Evolutionary conservation across 495 filamentous ascomycete species (phyloP).

Genomic region (Lasiosphaeriaceae sp.): DNA sequence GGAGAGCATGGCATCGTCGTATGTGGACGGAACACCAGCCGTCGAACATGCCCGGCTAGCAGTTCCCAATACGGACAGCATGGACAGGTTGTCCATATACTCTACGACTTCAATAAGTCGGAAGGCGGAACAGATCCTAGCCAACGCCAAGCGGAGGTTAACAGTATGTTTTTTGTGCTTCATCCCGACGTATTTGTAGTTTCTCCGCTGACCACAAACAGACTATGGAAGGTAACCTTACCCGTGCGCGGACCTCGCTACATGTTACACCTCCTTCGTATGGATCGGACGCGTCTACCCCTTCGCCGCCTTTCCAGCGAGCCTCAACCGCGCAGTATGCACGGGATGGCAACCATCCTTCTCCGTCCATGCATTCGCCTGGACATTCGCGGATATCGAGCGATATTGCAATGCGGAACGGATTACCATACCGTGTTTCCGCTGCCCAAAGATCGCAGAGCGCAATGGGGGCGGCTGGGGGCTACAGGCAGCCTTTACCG

Average conservation of each 20-base stretch:
- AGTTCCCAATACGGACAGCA: constrained; percentile 25
- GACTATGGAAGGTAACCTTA: constrained; percentile 90
- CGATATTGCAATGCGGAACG: constrained; percentile 39
- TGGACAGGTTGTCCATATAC: constrained; percentile 38
- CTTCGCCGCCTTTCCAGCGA: constrained; percentile 38
- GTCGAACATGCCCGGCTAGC: constrained; percentile 16
- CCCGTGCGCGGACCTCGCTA: constrained; percentile 71
- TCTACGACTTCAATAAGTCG: constrained; percentile 73
- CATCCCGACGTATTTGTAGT: background rate
- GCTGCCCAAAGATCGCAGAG: constrained; percentile 40
- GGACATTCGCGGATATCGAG: constrained; percentile 42
- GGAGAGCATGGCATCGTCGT: constrained; percentile 52
- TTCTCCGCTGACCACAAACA: constrained; percentile 31
- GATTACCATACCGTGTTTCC: constrained; percentile 30
- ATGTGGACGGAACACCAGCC: constrained; percentile 34
- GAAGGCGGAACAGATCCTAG: constrained; percentile 81
- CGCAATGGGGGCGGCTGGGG: constrained; percentile 45
- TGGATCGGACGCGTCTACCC: constrained; percentile 46
- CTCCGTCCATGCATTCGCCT: constrained; percentile 15
- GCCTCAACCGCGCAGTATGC: constrained; percentile 29
- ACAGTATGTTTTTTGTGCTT: constrained; percentile 56
- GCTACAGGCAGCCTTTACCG: constrained; percentile 41
- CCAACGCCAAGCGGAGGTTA: constrained; percentile 83
- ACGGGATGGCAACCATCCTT: constrained; percentile 14
- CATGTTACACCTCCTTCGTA: constrained; percentile 56